phyloP scores from a whole-genome alignment of 495 filamentous ascomycete genomes.

The Talaromyces borbonicus region DNA sequence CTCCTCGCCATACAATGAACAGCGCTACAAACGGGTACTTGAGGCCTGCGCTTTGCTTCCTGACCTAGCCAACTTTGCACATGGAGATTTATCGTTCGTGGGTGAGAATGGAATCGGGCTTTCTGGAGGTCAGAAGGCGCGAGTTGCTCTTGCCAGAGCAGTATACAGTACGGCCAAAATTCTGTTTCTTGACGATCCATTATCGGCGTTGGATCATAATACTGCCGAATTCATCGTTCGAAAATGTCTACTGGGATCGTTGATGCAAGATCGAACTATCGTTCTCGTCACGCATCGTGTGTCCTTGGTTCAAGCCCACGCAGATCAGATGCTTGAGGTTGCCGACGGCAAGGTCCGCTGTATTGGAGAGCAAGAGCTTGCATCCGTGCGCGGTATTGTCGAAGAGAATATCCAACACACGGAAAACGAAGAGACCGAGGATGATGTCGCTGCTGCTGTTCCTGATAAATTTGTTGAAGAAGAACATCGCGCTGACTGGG shows the following conservation, averaged over 20 bases:
- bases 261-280: slow-evolving; percentile 51
- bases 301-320: slow-evolving; percentile 53
- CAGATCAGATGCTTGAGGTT: slow-evolving; percentile 60
- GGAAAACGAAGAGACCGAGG: slow-evolving; percentile 22
- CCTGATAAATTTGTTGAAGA: slow-evolving; percentile 77
- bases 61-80: slow-evolving; percentile 53
- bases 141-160: slow-evolving; percentile 59
- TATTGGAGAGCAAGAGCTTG: slow-evolving; percentile 28
- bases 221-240: slow-evolving; percentile 64
- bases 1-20: slow-evolving; percentile 57
- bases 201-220: slow-evolving; percentile 61
- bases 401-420: slow-evolving; percentile 22
- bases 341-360: slow-evolving; percentile 42
- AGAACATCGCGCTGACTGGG: slow-evolving; percentile 64
- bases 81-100: slow-evolving; percentile 60
- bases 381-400: slow-evolving; percentile 10
- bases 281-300: slow-evolving; percentile 75
- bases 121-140: slow-evolving; percentile 61
- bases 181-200: slow-evolving; percentile 58
- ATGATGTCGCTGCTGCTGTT: slow-evolving; percentile 39
- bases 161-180: slow-evolving; percentile 58
- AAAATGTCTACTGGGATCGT: slow-evolving; percentile 54
- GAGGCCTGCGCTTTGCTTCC: slow-evolving; percentile 53
- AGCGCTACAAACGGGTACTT: slow-evolving; percentile 48
- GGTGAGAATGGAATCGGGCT: slow-evolving; percentile 62